Evolutionary conservation across 306 rosid genomes (phyloP).

Genomic region (Macrotyloma uniflorum): DNA sequence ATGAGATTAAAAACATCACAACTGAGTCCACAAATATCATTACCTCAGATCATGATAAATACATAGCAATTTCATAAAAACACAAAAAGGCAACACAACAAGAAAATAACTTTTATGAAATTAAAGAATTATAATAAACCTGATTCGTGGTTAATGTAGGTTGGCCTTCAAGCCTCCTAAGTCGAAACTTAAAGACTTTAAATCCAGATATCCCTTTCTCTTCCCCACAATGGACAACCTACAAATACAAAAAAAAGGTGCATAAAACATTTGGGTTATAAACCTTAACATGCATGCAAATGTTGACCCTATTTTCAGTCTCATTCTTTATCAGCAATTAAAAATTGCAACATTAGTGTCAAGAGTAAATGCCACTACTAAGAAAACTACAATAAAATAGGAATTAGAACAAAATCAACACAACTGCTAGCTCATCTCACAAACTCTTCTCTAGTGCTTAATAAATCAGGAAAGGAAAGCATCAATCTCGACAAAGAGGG

Average conservation of each 20-base stretch:
- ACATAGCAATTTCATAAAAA: not conserved
- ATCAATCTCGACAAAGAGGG: too few relatives aligned
- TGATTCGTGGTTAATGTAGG: conserved; percentile 85
- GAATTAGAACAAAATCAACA: not conserved
- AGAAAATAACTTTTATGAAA: conserved; percentile 2
- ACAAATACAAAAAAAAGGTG: conserved; percentile 29
- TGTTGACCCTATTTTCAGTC: not conserved
- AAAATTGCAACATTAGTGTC: not conserved
- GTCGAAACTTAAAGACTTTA: conserved; percentile 84
- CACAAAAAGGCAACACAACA: not conserved
- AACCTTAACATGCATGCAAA: not conserved
- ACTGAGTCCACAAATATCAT: not conserved
- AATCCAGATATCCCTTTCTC: conserved; percentile 95
- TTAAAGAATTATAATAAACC: conserved; percentile 49
- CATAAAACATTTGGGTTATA: not conserved
- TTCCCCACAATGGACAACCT: conserved; percentile 89
- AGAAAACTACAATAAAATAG: not conserved
- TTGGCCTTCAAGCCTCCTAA: conserved; percentile 85
- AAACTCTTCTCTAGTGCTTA: not conserved
- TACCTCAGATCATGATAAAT: not conserved
- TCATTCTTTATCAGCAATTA: not conserved
- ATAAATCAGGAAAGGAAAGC: not conserved
- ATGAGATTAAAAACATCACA: not conserved
- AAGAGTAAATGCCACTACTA: not conserved
- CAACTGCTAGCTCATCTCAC: not conserved